Conservation (phyloP, 257 asterid species). For the Solanum appendiculatum region DNA sequence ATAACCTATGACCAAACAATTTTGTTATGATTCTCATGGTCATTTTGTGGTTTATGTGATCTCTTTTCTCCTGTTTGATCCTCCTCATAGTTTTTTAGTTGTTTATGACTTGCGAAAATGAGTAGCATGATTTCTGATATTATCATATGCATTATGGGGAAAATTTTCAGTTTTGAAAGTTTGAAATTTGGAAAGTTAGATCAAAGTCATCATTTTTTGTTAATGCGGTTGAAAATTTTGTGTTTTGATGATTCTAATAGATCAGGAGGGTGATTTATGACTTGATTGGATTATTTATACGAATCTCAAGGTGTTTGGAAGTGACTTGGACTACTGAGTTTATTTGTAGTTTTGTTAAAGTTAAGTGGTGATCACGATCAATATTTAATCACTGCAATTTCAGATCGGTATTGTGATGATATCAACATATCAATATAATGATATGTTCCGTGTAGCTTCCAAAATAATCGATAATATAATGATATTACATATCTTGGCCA, state of each 20-base stretch:
- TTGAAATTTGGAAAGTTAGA: too few relatives aligned
- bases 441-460: too few relatives aligned
- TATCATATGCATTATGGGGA: too few relatives aligned
- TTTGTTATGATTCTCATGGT: background rate
- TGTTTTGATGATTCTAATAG: background rate
- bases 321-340: background rate
- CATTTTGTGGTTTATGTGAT: background rate
- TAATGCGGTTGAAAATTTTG: background rate
- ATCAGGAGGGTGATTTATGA: background rate
- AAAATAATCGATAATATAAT: too few relatives aligned
- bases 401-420: too few relatives aligned
- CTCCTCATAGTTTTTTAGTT: background rate
- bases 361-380: background rate
- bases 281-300: background rate
- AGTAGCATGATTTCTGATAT: too few relatives aligned
- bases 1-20: too few relatives aligned
- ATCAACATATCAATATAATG: background rate
- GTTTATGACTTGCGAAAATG: background rate
- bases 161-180: too few relatives aligned
- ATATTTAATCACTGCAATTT: too few relatives aligned
- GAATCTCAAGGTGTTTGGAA: background rate
- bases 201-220: too few relatives aligned
- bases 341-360: too few relatives aligned
- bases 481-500: background rate
- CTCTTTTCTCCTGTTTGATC: background rate